Conservation (phyloP, 163 green algal species). For the Coccomyxa subellipsoidea region DNA sequence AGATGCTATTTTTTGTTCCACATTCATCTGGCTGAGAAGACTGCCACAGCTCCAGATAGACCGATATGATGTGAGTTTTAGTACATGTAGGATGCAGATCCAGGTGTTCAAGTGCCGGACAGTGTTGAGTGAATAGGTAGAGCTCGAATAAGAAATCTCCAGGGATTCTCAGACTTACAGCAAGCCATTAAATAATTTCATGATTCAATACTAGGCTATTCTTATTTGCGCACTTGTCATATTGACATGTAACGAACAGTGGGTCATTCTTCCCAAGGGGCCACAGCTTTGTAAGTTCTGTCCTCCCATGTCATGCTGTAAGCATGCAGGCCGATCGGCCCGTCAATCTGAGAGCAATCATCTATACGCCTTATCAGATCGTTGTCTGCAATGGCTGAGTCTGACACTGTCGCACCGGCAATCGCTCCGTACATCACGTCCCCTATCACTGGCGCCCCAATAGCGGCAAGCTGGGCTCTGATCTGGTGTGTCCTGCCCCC, state of each 20-base stretch:
- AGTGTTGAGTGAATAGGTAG: too few species aligned
- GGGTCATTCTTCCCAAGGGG: neutral
- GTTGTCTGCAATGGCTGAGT: neutral
- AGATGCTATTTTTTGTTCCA: neutral
- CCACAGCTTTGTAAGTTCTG: neutral
- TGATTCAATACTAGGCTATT: too few species aligned
- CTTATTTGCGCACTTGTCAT: too few species aligned
- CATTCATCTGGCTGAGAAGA: too few species aligned
- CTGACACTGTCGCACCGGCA: neutral
- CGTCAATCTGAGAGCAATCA: neutral
- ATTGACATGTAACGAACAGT: too few species aligned
- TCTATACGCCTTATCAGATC: neutral
- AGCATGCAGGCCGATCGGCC: neutral
- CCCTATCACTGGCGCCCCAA: conserved; percentile 24
- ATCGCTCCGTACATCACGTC: conserved; percentile 32
- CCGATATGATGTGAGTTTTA: too few species aligned
- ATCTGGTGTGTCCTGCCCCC: conserved; percentile 43
- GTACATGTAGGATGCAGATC: too few species aligned
- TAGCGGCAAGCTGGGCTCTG: conserved; percentile 32
- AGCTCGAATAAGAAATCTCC: too few species aligned
- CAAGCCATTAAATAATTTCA: too few species aligned
- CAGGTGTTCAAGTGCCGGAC: too few species aligned
- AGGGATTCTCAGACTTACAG: too few species aligned
- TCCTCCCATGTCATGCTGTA: neutral
- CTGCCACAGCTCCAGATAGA: too few species aligned